Base-by-base conservation (phyloP, 345 rosid species). In the Aurinia saxatilis region DNA sequence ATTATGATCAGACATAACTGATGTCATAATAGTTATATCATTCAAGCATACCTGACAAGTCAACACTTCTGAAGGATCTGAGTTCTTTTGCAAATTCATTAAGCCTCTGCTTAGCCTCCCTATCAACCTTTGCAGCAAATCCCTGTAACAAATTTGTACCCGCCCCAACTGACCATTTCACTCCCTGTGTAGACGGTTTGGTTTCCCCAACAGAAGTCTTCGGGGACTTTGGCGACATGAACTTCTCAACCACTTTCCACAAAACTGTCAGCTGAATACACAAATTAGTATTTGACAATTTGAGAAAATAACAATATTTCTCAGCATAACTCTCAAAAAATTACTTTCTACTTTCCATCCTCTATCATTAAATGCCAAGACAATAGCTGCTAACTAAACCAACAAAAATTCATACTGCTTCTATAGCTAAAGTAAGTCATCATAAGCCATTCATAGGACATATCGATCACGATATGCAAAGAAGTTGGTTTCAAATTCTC, bases 221-320 rank as follows among this genome's bases (percentile, higher is more conserved):
- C 27, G 71, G 54, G 18, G 78, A 73, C 75, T 82, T 86, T 21
- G 84, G 87, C 53, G 59, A 64, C 70, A 83, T 70, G 44, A 87
- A 29, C 74, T 81, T 84, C 82, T 80, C 95, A 72, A 82, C 86
- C 80, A 87, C 56, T 78, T 82, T 92, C 96, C 93, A 89, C 61
- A 92, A 54, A 85, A 92, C 98, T 92, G 96, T 82, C 80, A 85
- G 82, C 90, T 86, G 95, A 92, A 80, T 47, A 72, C 66, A 78
- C 62, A 66, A 81, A 80, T 88, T 82, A 86, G 91, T 65, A 74
- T 11, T 53, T 53, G 67, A 60, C 52, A 8, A 60, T 17, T 27
- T 18, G 54, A 64, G 42, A 59, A 58, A 68, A 50, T 27, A n/a
- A 53, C 36, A 35, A 48, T 30, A 56, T 33, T 8, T 14, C 41